These are phyloP conservation scores for Cardamine chenopodiifolia DNA, from an alignment of 345 rosid genomes.

Conservation along the genomic window DNA sequence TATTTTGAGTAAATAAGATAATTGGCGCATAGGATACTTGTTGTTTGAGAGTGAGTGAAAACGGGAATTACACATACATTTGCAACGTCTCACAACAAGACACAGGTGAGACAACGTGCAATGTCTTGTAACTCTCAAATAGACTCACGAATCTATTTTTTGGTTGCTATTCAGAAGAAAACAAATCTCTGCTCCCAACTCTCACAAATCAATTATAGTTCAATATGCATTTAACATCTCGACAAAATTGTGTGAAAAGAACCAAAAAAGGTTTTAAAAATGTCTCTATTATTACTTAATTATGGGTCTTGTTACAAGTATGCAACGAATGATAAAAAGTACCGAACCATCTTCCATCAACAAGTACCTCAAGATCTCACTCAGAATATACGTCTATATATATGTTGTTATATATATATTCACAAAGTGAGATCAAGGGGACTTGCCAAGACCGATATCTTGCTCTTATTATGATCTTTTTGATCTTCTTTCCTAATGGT, in stretches of 20 bases:
- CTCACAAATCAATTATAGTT: conserved; percentile 29
- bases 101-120: conserved; percentile 40
- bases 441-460: conserved; percentile 55
- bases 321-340: conserved; percentile 41
- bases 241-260: conserved; percentile 28
- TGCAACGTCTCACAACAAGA: conserved; percentile 39
- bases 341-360: conserved; percentile 34
- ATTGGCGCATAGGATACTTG: conserved; percentile 43
- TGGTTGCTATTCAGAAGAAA: conserved; percentile 28
- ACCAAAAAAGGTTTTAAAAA: conserved; percentile 6
- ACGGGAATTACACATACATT: conserved; percentile 13
- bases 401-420: conserved; percentile 42
- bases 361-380: conserved; percentile 82
- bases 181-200: conserved; percentile 28
- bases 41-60: conserved; percentile 33
- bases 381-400: conserved; percentile 49
- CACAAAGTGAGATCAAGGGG: conserved; percentile 88
- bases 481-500: conserved; percentile 40
- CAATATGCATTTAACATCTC: conserved; percentile 23
- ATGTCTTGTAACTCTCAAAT: conserved; percentile 46
- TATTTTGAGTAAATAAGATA: not conserved
- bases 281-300: conserved; percentile 33
- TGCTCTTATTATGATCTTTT: conserved; percentile 39
- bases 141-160: conserved; percentile 23
- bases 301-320: conserved; percentile 34